Evolutionary conservation across 441 rosid genomes (phyloP), one percentile per base, ranked within the genome.

Genomic region (Monsonia emarginata): DNA sequence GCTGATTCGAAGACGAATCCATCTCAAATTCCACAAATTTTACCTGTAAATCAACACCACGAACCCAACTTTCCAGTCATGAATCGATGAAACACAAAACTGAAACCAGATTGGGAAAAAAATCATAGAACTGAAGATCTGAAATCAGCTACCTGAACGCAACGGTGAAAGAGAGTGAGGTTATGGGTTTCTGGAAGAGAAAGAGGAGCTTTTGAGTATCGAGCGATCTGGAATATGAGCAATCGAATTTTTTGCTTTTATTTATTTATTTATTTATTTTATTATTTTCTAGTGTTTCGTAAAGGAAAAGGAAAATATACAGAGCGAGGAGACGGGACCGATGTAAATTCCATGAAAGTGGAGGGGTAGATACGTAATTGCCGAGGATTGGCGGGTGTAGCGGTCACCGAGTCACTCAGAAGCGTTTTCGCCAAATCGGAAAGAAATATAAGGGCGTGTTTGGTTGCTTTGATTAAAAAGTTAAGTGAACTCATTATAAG

Each of bases 1-100:
- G 80, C 62, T 81, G 88, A 70, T 82, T 82, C 67, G 87, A 74
- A 28, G 89, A 82, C 16, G 83, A 72, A 67, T 78, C 88, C 86
- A 84, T 82, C 58, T 5, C 21, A 16, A 46, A 2, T 5, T 8
- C 22, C 9, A 0, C 57, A 50, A 21, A 50, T 50, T 50, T 19
- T 18, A 50, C 52, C 52, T 16, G 6, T 14, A 46, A 46, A 46
- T n/a, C 52, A 46, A n/a, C 52, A 46, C 7, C 52, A 46, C n/a
- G 3, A 16, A 0, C 52, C 3, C 52, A 5, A 16, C 19, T 46
- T 46, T 4, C 22, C 8, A 0, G 22, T 46, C 19, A n/a, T n/a
- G n/a, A n/a, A n/a, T n/a, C n/a, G n/a, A n/a, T n/a, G n/a, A 46
- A 46, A 46, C n/a, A 11, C 4, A 16, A 46, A 46, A 46, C 8